Evolutionary conservation across 371 early-diverging fungal species (phyloP).

Genomic region (Mortierella sp.): DNA sequence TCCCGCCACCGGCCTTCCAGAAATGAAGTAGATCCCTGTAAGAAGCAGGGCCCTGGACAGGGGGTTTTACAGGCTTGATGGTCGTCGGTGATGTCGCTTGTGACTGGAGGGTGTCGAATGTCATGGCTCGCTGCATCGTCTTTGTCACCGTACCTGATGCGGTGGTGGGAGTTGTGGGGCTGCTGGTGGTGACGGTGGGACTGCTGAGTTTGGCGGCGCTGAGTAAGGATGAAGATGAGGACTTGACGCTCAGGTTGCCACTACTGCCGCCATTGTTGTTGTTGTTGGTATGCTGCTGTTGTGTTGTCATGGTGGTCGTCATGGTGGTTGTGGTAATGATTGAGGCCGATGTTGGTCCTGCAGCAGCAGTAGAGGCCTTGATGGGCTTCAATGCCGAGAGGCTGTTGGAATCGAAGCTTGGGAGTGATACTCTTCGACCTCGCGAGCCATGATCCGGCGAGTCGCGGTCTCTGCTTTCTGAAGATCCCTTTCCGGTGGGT

Average conservation of each 20-base stretch:
- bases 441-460: conserved; percentile 4
- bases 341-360: conserved; percentile 6
- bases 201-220: conserved; percentile 28
- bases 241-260: conserved; percentile 18
- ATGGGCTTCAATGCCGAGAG: conserved; percentile 44
- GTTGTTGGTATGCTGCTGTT: background rate
- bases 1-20: conserved; percentile 50
- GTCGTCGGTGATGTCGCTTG: conserved; percentile 17
- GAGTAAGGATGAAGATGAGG: conserved; percentile 23
- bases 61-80: conserved; percentile 26
- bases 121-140: conserved; percentile 32
- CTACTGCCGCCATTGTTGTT: background rate
- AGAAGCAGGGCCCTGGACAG: conserved; percentile 43
- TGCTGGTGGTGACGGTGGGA: background rate
- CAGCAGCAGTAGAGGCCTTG: conserved; percentile 5
- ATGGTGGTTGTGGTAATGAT: conserved; percentile 18
- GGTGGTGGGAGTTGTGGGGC: background rate
- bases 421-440: conserved; percentile 39
- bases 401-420: conserved; percentile 48
- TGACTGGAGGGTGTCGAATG: conserved; percentile 25
- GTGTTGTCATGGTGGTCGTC: conserved; percentile 16
- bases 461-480: background rate
- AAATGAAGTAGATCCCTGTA: conserved; percentile 52
- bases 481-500: conserved; percentile 14
- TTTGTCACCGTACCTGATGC: conserved; percentile 1